Conservation (phyloP, 805 yeast species). For the Nakazawaea ishiwadae region DNA sequence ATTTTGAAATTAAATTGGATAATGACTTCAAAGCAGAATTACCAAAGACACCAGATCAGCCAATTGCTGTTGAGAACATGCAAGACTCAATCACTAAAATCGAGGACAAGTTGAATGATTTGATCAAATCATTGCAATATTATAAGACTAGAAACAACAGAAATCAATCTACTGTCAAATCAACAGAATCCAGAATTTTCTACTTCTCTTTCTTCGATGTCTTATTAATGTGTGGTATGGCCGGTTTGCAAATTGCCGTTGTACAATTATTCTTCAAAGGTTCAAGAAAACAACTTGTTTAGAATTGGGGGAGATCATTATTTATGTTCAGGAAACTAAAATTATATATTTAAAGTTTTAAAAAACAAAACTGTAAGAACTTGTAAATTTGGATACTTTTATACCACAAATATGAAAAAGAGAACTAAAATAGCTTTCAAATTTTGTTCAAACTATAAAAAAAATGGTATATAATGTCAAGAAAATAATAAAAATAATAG, state of each 20-base stretch:
- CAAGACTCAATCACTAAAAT: constrained; percentile 50
- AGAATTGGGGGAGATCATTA: too few species aligned
- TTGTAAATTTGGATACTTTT: too few species aligned
- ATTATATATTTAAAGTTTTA: too few species aligned
- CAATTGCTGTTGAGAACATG: constrained; percentile 53
- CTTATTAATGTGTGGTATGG: constrained; percentile 62
- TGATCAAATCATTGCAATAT: constrained; percentile 63
- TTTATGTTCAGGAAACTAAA: too few species aligned
- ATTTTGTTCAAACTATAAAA: too few species aligned
- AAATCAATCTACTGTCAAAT: constrained; percentile 76
- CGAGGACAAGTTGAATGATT: constrained; percentile 52
- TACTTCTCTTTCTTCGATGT: constrained; percentile 66
- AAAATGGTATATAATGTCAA: too few species aligned
- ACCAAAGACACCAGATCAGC: constrained; percentile 54
- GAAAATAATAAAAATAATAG: too few species aligned
- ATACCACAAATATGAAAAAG: too few species aligned
- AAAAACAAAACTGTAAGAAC: too few species aligned
- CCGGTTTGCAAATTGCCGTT: constrained; percentile 59
- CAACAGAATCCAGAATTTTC: constrained; percentile 59
- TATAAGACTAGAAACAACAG: constrained; percentile 88
- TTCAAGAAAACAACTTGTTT: constrained; percentile 63
- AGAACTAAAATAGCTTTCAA: too few species aligned
- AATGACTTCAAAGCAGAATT: constrained; percentile 56
- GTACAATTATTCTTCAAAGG: constrained; percentile 71
- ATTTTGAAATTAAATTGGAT: constrained; percentile 66